Base-by-base conservation (phyloP, 352 stramenopile species). In the Plasmopara muralis region DNA sequence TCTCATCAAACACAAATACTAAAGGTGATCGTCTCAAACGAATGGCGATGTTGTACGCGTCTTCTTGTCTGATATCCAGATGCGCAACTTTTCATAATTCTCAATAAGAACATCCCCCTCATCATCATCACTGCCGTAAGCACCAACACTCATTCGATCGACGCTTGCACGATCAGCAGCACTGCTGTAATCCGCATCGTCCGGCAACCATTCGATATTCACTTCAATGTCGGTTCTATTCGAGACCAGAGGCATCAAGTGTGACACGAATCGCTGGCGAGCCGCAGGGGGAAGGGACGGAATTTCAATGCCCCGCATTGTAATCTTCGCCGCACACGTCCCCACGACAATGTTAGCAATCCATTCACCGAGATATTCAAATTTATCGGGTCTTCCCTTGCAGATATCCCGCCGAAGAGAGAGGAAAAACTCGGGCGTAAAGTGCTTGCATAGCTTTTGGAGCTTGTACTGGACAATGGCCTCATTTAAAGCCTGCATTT, bases 61-160 rank as follows among this genome's bases (percentile, higher is more conserved):
- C 63, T 92, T 92, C 62, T 87, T 87, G 64, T 92, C 82, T 16
- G 82, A 92, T 47, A 92, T 89, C 82, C 82, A 92, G 48, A 92
- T 92, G 46, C 82, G 82, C 30, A 92, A 65, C 67, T 85, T 89
- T 63, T 92, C 82, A 44, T 85, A 63, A 28, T 83, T 72, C 13
- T 77, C 66, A 18, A n/a, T 44, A 16, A 30, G 9, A 2, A 9
- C 45, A 10, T 63, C 57, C 9, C n/a, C 4, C 9, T 50, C 55
- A 2, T 77, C 66, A 31, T 66, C 63, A 12, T 65, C 59, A 30
- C 50, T 66, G 16, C 1, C 44, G 58, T 42, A 65, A 9, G n/a
- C 48, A 12, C 55, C 55, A n/a, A 41, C 51, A 33, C 64, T 72
- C 64, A 72, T 72, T 51, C 64, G 64, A 59, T 73, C 57, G 28